Base-by-base conservation (phyloP, 2,329 filamentous ascomycete species). In the Ophiostoma angusticollis region DNA sequence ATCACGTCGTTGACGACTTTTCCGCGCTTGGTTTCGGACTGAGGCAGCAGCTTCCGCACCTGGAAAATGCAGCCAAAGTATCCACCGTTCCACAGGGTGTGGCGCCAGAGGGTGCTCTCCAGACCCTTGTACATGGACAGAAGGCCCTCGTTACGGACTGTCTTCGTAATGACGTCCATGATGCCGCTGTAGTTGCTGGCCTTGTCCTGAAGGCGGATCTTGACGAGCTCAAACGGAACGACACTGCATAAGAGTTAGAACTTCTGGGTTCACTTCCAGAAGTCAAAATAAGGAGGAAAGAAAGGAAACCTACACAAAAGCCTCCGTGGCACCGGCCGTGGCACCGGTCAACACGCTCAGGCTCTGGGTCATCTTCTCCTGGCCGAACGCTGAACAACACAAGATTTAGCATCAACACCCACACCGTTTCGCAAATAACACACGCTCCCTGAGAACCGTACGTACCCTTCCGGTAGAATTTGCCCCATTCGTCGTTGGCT, bases 1-100 rank as follows among this genome's bases (percentile, higher is more conserved):
- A 93, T 63, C 48, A 98, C 64, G 54, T 98, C 87, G 58, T 94
- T 95, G 43, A 72, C 63, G 62, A 93, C 83, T 64, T 95, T 80
- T 38, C 73, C 70, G 49, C 70, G 70, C 72, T 94, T 93, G 60
- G 75, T 80, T 40, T 81, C 74, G n/a, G 80, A 78, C 56, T 76
- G 72, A 45, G 91, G 91, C 33, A 98, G 64, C 49, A 95, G 67
- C 44, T 76, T 73, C 57, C 87, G 82, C 46, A 96, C 84, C 65
- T 98, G 91, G 77, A 93, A 94, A 59, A 98, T 98, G 63, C 86
- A 93, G 54, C 91, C 91, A 60, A 98, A 98, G 72, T 94, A 95
- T 43, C 87, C 89, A 12, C 83, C 77, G 63, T 95, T 95, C 87
- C 87, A 95, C 43, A 71, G 62, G 40, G 70, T 56, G 50, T 98